A percentile compares a stretch with the other conserved stretches of the same genome.
phyloP scores from a whole-genome alignment of 805 yeast species.

The Alloascoidea africana region DNA sequence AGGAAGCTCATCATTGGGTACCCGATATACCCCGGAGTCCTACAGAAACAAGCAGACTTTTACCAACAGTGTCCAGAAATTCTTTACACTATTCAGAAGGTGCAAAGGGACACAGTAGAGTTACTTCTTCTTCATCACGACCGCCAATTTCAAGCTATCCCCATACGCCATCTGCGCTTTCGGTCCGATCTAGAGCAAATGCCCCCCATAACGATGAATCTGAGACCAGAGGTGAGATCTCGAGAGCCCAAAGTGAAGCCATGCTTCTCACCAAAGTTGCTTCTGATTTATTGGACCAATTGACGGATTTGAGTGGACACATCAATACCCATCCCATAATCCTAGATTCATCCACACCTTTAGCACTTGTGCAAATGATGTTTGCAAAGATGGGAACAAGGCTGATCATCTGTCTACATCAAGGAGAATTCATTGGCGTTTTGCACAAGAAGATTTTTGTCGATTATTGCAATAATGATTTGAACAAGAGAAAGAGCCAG shows the following conservation, averaged over 20 bases:
- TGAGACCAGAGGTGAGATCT: neutral
- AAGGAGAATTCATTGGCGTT: slow-evolving; percentile 34
- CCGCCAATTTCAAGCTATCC: neutral
- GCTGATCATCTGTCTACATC: slow-evolving; percentile 27
- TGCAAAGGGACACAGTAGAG: no score
- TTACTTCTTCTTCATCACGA: neutral
- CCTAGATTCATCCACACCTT: slow-evolving; percentile 29
- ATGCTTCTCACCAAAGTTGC: no score
- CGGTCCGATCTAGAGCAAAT: neutral
- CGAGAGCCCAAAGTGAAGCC: no score
- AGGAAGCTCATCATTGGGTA: neutral
- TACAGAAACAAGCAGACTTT: neutral
- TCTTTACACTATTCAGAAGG: neutral
- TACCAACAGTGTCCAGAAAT: neutral
- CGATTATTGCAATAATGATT: slow-evolving; percentile 21
- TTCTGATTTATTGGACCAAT: slow-evolving; percentile 11
- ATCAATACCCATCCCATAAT: slow-evolving; percentile 32
- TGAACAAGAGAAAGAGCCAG: slow-evolving; percentile 6
- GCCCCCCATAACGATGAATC: neutral
- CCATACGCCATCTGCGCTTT: neutral
- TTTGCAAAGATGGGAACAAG: slow-evolving; percentile 38
- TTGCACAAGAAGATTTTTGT: slow-evolving; percentile 38
- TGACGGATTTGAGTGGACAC: slow-evolving; percentile 25
- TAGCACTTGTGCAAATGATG: slow-evolving; percentile 32
- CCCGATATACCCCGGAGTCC: neutral